Evolutionary conservation across 2,329 filamentous ascomycete genomes (phyloP).

Genomic region (Aspergillus sergii): DNA sequence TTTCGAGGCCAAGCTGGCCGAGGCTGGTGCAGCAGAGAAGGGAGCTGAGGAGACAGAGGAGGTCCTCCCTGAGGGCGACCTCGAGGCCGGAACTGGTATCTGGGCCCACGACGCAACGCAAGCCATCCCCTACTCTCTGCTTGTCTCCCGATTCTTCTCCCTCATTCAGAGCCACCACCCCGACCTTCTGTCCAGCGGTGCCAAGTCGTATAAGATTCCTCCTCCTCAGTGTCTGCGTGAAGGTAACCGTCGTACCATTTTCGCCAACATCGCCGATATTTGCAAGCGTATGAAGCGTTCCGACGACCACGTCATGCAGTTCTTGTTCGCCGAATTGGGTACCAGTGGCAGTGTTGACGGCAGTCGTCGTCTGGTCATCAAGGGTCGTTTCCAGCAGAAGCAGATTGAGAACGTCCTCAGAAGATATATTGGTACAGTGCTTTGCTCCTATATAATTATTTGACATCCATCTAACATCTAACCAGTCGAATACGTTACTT

Average conservation of each 20-base stretch:
- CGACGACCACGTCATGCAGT: conserved; percentile 95
- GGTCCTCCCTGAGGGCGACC: conserved; percentile 69
- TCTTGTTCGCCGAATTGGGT: conserved; percentile 97
- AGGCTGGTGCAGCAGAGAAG: conserved; percentile 62
- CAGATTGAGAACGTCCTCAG: conserved; percentile 97
- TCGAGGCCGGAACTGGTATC: conserved; percentile 85
- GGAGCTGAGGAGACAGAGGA: conserved; percentile 59
- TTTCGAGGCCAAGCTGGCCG: conserved; percentile 68
- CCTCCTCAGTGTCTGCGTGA: conserved; percentile 98
- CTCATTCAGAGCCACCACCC: conserved; percentile 95
- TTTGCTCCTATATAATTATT: neutral
- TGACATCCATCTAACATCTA: neutral
- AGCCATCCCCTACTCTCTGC: conserved; percentile 78
- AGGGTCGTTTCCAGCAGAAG: conserved; percentile 99
- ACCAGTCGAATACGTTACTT: conserved; percentile 91
- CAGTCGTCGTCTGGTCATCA: conserved; percentile 90
- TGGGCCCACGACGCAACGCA: conserved; percentile 81
- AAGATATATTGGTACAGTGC: conserved; percentile 82
- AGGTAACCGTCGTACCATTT: conserved; percentile 99
- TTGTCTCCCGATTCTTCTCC: conserved; percentile 91
- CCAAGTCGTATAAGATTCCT: conserved; percentile 98
- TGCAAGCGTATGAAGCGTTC: conserved; percentile 99
- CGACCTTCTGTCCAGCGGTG: conserved; percentile 84
- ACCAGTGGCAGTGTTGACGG: conserved; percentile 95
- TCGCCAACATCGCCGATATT: conserved; percentile 98